Evolutionary conservation across 257 asterid species (phyloP).

Genomic region (Coffea eugenioides): DNA sequence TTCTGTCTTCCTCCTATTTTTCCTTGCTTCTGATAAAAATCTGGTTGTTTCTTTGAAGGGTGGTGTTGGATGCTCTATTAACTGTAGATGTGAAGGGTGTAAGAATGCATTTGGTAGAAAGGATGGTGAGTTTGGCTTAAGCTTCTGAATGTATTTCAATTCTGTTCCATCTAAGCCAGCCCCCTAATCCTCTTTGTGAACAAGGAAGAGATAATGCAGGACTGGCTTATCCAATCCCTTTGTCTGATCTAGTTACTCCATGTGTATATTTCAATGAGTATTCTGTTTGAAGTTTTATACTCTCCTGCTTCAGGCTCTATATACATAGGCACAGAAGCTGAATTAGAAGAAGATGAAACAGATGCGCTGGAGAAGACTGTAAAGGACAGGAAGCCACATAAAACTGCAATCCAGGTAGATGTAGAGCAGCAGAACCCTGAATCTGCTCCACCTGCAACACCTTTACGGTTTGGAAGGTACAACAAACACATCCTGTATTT

Average conservation of each 20-base stretch:
- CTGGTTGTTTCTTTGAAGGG: constrained; percentile 45
- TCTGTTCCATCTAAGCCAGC: background rate
- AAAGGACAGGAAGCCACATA: constrained; percentile 36
- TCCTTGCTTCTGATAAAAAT: constrained; percentile 28
- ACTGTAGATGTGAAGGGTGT: constrained; percentile 97
- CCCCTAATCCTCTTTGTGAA: background rate
- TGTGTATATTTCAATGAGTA: background rate
- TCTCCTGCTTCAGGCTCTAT: constrained; percentile 33
- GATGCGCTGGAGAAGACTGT: constrained; percentile 37
- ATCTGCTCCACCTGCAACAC: constrained; percentile 62
- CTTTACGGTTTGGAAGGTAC: constrained; percentile 62
- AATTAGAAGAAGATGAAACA: constrained; percentile 63
- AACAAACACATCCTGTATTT: constrained; percentile 6
- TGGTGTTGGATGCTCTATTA: constrained; percentile 92
- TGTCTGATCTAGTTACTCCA: background rate
- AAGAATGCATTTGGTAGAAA: constrained; percentile 87
- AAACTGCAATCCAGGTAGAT: constrained; percentile 35
- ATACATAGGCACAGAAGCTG: constrained; percentile 53
- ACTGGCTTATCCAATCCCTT: background rate
- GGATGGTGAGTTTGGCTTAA: constrained; percentile 55
- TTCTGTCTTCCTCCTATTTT: constrained; percentile 3
- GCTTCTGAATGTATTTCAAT: background rate
- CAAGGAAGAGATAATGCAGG: background rate
- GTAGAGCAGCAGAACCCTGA: constrained; percentile 49
- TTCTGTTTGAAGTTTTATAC: constrained; percentile 16